Evolutionary conservation across 306 rosid species (phyloP), one percentile per base, ranked within the genome.

Genomic region (Begonia loranthoides): DNA sequence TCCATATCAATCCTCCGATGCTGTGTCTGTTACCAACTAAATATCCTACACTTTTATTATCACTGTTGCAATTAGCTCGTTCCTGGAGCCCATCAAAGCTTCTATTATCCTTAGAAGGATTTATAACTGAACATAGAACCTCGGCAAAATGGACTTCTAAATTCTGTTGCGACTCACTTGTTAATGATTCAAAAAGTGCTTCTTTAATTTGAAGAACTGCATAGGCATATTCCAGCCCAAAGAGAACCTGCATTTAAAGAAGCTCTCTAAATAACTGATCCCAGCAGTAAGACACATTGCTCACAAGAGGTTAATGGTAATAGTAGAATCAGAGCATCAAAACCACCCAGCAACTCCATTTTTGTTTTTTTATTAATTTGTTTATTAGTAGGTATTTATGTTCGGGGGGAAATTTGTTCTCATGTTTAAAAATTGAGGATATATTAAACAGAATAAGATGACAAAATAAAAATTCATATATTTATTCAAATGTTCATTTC

Each of bases 1-100:
- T 68, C 97, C 97, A 89, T 52, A 72, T 47, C 75, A 84, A 70
- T 58, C 97, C 93, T 52, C 97, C 97, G 50, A 77, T 67, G 33
- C 66, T 69, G 63, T 62, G 75, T 33, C 50, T 70, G 66, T 55
- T 61, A 21, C 59, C 62, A 52, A 70, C 41, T 34, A 44, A 52
- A 15, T 51, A 76, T 50, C 47, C 52, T 15, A 57, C 62, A 69
- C 55, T 50, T 54, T 56, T 59, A 65, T 66, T 17, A 54, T 59
- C 36, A 15, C 55, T 46, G 45, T 55, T 54, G 47, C 43, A 70
- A 58, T 59, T 49, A 36, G 49, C 59, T 52, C 65, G 70, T 63
- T 45, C 73, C 59, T 57, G 62, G 48, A 50, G 47, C 52, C 54
- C 77, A 53, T 56, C 71, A 58, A 57, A 51, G 46, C 61, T 68